Conservation (phyloP, 2,329 filamentous ascomycete genomes). For the Epichloe baconii region DNA sequence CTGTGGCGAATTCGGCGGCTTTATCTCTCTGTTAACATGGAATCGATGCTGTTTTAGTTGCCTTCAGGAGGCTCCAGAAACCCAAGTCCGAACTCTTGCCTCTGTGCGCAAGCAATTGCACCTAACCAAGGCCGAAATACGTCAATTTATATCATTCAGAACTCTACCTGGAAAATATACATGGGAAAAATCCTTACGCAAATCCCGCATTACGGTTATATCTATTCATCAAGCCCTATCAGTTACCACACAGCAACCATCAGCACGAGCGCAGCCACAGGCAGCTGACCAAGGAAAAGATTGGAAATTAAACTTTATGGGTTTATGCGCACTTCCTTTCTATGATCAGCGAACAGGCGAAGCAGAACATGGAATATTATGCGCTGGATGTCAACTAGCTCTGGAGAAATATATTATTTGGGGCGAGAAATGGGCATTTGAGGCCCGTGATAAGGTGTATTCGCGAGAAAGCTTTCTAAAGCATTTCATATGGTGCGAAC, state of each 20-base stretch:
- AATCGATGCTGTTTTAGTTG: not conserved
- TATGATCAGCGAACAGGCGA: not conserved
- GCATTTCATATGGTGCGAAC: not conserved
- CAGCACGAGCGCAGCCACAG: not conserved
- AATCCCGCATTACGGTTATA: not conserved
- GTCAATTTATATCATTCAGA: not conserved
- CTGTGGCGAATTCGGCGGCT: not conserved
- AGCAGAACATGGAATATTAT: not conserved
- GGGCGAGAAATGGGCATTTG: rapidly evolving
- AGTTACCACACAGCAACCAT: not conserved
- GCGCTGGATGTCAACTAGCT: not conserved
- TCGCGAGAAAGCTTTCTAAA: not conserved
- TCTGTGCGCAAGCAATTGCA: not conserved
- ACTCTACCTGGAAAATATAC: not conserved
- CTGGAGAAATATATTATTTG: not conserved
- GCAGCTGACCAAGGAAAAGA: not conserved
- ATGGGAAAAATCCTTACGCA: not conserved
- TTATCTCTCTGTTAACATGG: not conserved
- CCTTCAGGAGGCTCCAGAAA: not conserved
- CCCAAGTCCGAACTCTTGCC: not conserved
- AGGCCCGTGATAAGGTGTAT: not conserved
- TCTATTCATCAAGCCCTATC: not conserved
- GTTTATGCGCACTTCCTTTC: not conserved
- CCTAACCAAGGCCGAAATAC: not conserved
- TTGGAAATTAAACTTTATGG: not conserved